Percentiles rank a stretch among this genome's conserved stretches.
Evolutionary conservation across 2,329 filamentous ascomycete species (phyloP).

Genomic region (Ambrosiella cleistominuta): DNA sequence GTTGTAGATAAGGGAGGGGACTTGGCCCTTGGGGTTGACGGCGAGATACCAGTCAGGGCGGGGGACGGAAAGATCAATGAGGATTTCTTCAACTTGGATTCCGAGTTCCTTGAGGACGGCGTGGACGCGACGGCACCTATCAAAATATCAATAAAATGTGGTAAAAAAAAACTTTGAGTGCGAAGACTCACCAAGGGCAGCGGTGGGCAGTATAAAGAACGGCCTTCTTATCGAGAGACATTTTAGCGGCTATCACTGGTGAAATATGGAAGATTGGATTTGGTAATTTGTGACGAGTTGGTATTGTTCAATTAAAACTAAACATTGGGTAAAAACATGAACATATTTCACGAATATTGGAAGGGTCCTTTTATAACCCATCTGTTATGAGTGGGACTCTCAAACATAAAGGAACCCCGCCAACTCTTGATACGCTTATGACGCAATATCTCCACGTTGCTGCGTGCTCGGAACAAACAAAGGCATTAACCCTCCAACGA

Average conservation of each 20-base stretch:
- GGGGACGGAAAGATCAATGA: slow-evolving; percentile 52
- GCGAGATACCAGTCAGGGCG: slow-evolving; percentile 57
- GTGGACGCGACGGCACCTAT: slow-evolving; percentile 44
- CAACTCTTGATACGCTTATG: too few species aligned
- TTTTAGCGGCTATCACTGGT: slow-evolving; percentile 11
- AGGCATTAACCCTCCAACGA: too few species aligned
- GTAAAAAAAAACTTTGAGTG: not conserved
- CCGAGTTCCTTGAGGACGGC: slow-evolving; percentile 51
- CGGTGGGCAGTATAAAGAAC: slow-evolving; percentile 52
- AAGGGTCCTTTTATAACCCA: too few species aligned
- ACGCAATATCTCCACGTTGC: too few species aligned
- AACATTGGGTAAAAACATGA: too few species aligned
- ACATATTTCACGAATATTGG: too few species aligned
- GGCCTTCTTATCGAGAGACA: slow-evolving; percentile 29
- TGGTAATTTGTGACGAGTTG: not conserved
- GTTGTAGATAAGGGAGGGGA: slow-evolving; percentile 51
- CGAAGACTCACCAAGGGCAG: slow-evolving; percentile 39
- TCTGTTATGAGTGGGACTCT: too few species aligned
- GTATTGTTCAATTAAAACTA: not conserved
- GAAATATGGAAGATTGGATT: not conserved
- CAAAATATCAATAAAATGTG: not conserved
- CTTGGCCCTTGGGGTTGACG: slow-evolving; percentile 63
- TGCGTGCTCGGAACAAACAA: too few species aligned
- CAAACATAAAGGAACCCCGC: too few species aligned
- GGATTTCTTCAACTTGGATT: slow-evolving; percentile 50